Base-by-base conservation (phyloP, 768 basidiomycete genomes). In the Pleurotus platypus region DNA sequence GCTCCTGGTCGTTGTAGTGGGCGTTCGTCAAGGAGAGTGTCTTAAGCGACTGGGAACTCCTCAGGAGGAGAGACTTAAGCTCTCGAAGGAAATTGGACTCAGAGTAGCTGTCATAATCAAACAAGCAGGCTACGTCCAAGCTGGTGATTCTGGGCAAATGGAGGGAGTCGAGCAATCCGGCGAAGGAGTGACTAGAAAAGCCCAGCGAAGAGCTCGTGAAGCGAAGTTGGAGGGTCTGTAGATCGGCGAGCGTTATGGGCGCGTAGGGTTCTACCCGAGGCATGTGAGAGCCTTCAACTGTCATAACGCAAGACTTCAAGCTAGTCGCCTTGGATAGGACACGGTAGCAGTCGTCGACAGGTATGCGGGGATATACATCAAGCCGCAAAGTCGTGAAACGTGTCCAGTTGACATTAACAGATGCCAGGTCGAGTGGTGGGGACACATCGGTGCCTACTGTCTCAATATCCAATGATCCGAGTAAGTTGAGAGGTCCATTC, bases 321-420 rank as follows among this genome's bases (percentile, higher is more conserved):
- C 15, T 40, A 39, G 20, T 38, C 9, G 51, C 51, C 39, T 43
- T 54, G 2, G 9, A 18, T 6, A 54, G 39, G 18, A 54, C 42
- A 39, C 51, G 16, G 51, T 54, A 15, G 39, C 51, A 54, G 18
- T 54, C 51, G 11, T 43, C 51, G 18, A 54, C 37, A 26, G 51
- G 39, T 7, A 42, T 42, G 9, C 51, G 51, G 18, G 51, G 51
- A 22, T 40, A 26, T 12, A 22, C 8, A 20, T 37, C n/a, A 13
- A 54, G 38, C 18, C 42, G 51, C 12, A 54, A 24, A 4, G 51
- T 40, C 13, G 35, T 40, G 4, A 54, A 42, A 5, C 39, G 39
- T 26, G 37, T 9, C 51, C 51, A 54, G 51, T 54, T 26, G 20
- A 42, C 22, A 39, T 42, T 6, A 7, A 42, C 39, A 26, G 51